Evolutionary conservation across 2,329 filamentous ascomycete species (phyloP).

Genomic region (Massarina eburnea): DNA sequence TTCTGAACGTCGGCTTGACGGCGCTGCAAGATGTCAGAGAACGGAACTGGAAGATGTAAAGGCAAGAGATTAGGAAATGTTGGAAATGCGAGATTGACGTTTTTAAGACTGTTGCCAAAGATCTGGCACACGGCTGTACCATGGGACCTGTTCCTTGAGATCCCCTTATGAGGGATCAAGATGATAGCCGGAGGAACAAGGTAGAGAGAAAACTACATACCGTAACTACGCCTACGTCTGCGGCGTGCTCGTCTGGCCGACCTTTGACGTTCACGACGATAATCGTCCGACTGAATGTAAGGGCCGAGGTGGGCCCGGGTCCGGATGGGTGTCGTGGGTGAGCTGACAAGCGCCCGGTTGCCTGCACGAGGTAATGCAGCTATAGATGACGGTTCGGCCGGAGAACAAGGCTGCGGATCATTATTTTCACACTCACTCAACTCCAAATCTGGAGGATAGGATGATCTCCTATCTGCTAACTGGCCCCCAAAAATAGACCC

Average conservation of each 20-base stretch:
- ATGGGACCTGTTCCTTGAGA: neutral
- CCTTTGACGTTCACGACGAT: neutral
- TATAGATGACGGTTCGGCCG: neutral
- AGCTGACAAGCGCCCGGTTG: slow-evolving; percentile 1
- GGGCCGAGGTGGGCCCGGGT: neutral
- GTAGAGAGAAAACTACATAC: slow-evolving; percentile 2
- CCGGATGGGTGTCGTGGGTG: slow-evolving; percentile 5
- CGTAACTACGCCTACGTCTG: neutral
- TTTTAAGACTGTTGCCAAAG: no score
- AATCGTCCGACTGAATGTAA: slow-evolving; percentile 5
- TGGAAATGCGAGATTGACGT: neutral
- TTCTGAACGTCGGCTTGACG: slow-evolving; percentile 1
- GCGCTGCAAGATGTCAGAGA: slow-evolving; percentile 2
- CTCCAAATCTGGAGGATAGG: slow-evolving; percentile 4
- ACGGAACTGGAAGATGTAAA: neutral
- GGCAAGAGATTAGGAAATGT: neutral
- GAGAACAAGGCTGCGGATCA: neutral
- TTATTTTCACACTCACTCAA: slow-evolving; percentile 7
- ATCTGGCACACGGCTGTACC: no score
- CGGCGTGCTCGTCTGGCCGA: neutral
- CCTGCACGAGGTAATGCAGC: neutral
- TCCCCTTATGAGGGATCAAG: neutral
- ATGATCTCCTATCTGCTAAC: slow-evolving; percentile 3
- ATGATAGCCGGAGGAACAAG: neutral
- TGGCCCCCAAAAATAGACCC: slow-evolving; percentile 5